Base-by-base conservation (phyloP, 2,329 filamentous ascomycete genomes). In the Sporothrix pallida region DNA sequence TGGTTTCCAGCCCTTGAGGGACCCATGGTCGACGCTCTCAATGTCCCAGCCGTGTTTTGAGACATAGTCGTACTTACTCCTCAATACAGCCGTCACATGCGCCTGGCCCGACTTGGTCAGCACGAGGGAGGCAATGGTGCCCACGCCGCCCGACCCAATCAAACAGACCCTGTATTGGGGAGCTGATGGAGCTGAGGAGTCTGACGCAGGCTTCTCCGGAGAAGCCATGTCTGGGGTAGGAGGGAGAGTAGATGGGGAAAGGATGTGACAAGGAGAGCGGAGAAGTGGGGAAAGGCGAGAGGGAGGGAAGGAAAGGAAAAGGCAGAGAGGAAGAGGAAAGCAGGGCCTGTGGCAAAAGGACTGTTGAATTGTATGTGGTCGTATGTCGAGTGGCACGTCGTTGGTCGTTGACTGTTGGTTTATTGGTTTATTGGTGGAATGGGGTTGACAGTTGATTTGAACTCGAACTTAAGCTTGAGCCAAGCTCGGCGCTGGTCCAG, bases 81-180 rank as follows among this genome's bases (percentile, higher is more conserved):
- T 75, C 56, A 76, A 71, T 0, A 77, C 76, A 0, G 56, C 74
- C 13, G 76, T 76, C 23, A 77, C 76, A n/a, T 73, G 37, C 2
- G 75, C 75, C 17, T 31, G 68, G 26, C 58, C 68, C 15, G 75
- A 75, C 63, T 75, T 75, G 56, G 62, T 44, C 62, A 76, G 73
- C 56, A 76, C 75, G 13, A 76, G 72, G n/a, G 75, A 75, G 2
- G 75, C 75, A 37, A 76, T 75, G 37, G 74, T 76, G 62, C 75
- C 75, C 20, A 76, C 75, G 50, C 74, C 75, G 1, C 75, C 75
- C 0, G 75, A 75, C 2, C 75, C 75, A 42, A 76, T 46, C 3
- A 76, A 72, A 42, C 75, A 76, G 46, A 76, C 44, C 10, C 54
- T 67, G 73, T 73, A 75, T 10, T 52, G 6, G 12, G 52, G 31